Conservation (phyloP, 345 rosid genomes). For the Heritiera littoralis region DNA sequence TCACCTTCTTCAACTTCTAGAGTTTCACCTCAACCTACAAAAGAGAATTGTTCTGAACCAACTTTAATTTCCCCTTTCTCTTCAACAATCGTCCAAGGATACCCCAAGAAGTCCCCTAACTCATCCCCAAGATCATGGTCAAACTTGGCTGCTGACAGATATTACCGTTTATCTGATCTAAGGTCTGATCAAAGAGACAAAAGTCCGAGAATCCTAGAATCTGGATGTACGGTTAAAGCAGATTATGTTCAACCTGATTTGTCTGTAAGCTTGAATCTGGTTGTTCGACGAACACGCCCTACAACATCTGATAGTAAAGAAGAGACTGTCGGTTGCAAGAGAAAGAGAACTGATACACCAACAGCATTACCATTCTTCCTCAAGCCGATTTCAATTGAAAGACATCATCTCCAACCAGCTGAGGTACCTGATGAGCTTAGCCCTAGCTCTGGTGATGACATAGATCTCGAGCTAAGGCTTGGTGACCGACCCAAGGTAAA, state of each 20-base stretch:
- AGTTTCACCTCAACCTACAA: slow-evolving; percentile 42
- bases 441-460: slow-evolving; percentile 50
- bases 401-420: slow-evolving; percentile 31
- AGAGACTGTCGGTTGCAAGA: slow-evolving; percentile 43
- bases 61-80: slow-evolving; percentile 32
- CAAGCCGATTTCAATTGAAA: slow-evolving; percentile 43
- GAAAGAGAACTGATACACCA: slow-evolving; percentile 46
- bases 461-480: slow-evolving; percentile 97
- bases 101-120: slow-evolving; percentile 21
- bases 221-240: slow-evolving; percentile 33
- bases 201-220: slow-evolving; percentile 35
- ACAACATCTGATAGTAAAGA: slow-evolving; percentile 34
- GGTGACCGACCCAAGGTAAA: slow-evolving; percentile 65
- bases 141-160: slow-evolving; percentile 25
- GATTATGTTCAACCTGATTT: slow-evolving; percentile 48
- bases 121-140: slow-evolving; percentile 39
- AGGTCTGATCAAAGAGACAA: slow-evolving; percentile 23
- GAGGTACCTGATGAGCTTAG: slow-evolving; percentile 41
- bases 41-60: slow-evolving; percentile 28
- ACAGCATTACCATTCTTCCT: slow-evolving; percentile 43
- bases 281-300: slow-evolving; percentile 51
- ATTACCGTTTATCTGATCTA: slow-evolving; percentile 33
- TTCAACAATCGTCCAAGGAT: slow-evolving; percentile 37
- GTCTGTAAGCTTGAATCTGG: slow-evolving; percentile 63
- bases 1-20: slow-evolving; percentile 50